Conservation (phyloP, 345 rosid genomes). For the Geranium brycei region DNA sequence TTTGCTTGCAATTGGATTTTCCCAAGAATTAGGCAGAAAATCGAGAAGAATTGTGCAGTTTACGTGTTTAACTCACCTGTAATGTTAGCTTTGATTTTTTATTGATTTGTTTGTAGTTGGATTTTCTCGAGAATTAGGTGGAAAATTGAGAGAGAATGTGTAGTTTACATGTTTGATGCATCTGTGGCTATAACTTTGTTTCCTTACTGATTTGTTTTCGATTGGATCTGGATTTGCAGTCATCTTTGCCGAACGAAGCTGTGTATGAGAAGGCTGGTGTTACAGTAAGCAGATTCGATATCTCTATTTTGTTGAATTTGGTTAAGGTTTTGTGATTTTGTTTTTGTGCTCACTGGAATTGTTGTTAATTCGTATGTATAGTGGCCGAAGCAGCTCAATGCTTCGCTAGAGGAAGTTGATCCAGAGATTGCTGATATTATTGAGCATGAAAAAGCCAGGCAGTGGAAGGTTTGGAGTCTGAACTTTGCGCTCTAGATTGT, state of each 20-base stretch:
- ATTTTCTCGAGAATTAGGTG: no score
- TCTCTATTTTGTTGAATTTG: background rate
- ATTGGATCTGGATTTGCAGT: constrained; percentile 25
- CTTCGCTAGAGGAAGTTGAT: constrained; percentile 77
- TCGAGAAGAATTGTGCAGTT: no score
- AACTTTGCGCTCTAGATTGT: background rate
- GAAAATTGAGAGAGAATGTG: background rate
- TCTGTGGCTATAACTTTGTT: background rate
- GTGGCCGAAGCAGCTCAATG: constrained; percentile 98
- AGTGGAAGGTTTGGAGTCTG: constrained; percentile 65
- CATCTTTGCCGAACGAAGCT: constrained; percentile 88
- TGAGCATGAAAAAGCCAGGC: constrained; percentile 93
- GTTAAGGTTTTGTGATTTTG: background rate
- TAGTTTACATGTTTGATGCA: no score
- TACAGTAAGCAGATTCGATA: constrained; percentile 30
- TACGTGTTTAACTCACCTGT: no score
- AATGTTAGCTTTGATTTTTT: no score
- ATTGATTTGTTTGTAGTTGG: no score
- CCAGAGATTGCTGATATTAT: constrained; percentile 92
- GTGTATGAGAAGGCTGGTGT: constrained; percentile 69
- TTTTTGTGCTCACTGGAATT: background rate
- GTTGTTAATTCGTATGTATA: constrained; percentile 11
- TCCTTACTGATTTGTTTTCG: background rate
- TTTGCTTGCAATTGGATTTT: constrained; percentile 4
- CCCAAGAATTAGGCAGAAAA: no score